These are phyloP conservation scores for Thelephora ganbajun DNA, from an alignment of 768 basidiomycete genomes.

Conservation along the genomic window DNA sequence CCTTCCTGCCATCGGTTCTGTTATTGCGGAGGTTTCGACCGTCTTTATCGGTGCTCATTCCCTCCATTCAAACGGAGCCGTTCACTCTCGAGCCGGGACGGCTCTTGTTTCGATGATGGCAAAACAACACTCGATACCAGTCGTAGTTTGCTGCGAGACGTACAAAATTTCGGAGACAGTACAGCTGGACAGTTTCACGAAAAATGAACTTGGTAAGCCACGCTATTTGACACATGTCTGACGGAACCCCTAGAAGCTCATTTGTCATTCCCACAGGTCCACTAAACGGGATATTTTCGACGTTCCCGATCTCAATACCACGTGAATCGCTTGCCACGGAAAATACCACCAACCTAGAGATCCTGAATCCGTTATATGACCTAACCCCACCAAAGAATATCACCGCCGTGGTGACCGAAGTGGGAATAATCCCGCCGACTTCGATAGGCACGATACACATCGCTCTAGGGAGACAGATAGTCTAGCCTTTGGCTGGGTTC, in stretches of 20 bases:
- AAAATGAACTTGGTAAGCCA: conserved; percentile 81
- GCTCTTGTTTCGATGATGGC: conserved; percentile 96
- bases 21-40: conserved; percentile 70
- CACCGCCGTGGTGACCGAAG: conserved; percentile 94
- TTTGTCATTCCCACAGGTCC: conserved; percentile 12
- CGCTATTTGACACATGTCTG: background rate
- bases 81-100: conserved; percentile 89
- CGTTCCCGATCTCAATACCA: conserved; percentile 19
- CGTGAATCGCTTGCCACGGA: conserved; percentile 14
- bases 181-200: conserved; percentile 86
- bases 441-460: conserved; percentile 77
- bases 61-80: conserved; percentile 86
- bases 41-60: conserved; percentile 91
- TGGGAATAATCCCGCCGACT: conserved; percentile 87
- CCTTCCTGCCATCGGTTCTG: conserved; percentile 69
- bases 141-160: conserved; percentile 95
- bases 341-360: conserved; percentile 44
- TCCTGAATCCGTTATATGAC: conserved; percentile 85
- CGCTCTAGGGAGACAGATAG: conserved; percentile 32
- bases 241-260: too few relatives aligned
- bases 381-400: conserved; percentile 85
- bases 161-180: conserved; percentile 96
- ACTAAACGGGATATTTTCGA: conserved; percentile 19
- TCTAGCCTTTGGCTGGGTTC: conserved; percentile 13
- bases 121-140: conserved; percentile 76